These are phyloP conservation scores for Aspergillus phoenicis DNA, from an alignment of 2,329 filamentous ascomycete genomes.

Conservation along the genomic window DNA sequence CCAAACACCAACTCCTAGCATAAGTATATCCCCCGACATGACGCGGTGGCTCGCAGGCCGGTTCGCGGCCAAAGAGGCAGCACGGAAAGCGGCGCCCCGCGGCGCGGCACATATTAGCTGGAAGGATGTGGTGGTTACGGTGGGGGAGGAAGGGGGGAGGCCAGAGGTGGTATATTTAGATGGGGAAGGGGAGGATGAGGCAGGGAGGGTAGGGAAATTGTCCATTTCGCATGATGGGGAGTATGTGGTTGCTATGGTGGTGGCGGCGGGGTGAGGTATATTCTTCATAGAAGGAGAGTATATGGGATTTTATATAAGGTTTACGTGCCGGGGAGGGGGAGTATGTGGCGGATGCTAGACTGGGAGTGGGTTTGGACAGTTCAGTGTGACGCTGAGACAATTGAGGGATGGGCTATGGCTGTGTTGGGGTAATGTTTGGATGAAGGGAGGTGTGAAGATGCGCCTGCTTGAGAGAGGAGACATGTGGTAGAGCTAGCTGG, in stretches of 20 bases:
- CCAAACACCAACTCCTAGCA: not conserved
- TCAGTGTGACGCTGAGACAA: no score
- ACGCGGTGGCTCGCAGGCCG: constrained; percentile 52
- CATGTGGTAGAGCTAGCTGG: not conserved
- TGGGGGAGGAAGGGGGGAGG: constrained; percentile 29
- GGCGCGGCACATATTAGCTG: constrained; percentile 61
- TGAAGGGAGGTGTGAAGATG: not conserved
- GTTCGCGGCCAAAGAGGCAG: constrained; percentile 75
- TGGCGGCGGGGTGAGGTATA: constrained; percentile 38
- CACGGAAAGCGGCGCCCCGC: constrained; percentile 66
- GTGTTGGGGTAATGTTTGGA: not conserved
- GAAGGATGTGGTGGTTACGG: constrained; percentile 59
- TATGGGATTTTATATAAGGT: not conserved
- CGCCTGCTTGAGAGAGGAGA: not conserved
- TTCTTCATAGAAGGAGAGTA: not conserved
- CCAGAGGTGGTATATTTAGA: constrained; percentile 44
- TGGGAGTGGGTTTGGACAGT: no score
- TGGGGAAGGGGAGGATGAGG: constrained; percentile 5
- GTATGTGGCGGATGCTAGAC: no score
- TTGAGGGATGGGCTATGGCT: no score
- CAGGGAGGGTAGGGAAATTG: constrained; percentile 61
- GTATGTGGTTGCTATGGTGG: constrained; percentile 63
- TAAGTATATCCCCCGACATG: constrained; percentile 34
- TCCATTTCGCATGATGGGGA: constrained; percentile 88
- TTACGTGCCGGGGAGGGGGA: no score